A percentile compares a stretch with the other conserved stretches of the same genome.
Conservation (phyloP, 2,329 filamentous ascomycete genomes). For the Aureobasidium sp. region DNA sequence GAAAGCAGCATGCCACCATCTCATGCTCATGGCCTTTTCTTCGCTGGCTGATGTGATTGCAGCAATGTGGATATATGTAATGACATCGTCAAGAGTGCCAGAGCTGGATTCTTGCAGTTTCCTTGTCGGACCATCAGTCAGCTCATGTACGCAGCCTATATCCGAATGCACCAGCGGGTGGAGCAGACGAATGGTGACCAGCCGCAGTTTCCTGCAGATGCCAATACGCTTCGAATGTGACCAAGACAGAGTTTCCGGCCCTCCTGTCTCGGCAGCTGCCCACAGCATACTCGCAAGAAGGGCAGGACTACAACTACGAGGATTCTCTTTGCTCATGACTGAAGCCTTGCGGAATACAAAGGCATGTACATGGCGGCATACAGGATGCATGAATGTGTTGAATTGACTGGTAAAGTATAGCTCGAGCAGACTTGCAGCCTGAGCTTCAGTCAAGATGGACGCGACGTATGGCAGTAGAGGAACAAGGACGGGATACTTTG, state of each 20-base stretch:
- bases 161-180: slow-evolving; percentile 12
- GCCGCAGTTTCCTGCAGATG: slow-evolving; percentile 11
- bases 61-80: slow-evolving; percentile 16
- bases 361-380: slow-evolving; percentile 14
- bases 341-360: slow-evolving; percentile 14
- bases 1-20: slow-evolving; percentile 17
- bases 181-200: slow-evolving; percentile 10
- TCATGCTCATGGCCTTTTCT: slow-evolving; percentile 17
- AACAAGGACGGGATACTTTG: slow-evolving; percentile 15
- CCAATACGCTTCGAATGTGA: slow-evolving; percentile 13
- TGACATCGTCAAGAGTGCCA: slow-evolving; percentile 13
- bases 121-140: slow-evolving; percentile 8
- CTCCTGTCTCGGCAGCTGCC: slow-evolving; percentile 16
- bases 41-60: slow-evolving; percentile 16
- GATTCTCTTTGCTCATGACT: slow-evolving; percentile 16
- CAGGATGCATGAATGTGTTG: slow-evolving; percentile 17
- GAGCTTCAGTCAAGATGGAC: slow-evolving; percentile 13
- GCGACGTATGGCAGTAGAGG: slow-evolving; percentile 13
- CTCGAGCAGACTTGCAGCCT: slow-evolving; percentile 12
- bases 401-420: slow-evolving; percentile 16
- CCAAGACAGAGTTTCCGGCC: slow-evolving; percentile 14
- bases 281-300: slow-evolving; percentile 14
- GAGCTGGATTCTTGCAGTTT: slow-evolving; percentile 10
- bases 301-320: slow-evolving; percentile 13
- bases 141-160: slow-evolving; percentile 12